Conservation (phyloP, 306 rosid species). For the Vigna radiata region DNA sequence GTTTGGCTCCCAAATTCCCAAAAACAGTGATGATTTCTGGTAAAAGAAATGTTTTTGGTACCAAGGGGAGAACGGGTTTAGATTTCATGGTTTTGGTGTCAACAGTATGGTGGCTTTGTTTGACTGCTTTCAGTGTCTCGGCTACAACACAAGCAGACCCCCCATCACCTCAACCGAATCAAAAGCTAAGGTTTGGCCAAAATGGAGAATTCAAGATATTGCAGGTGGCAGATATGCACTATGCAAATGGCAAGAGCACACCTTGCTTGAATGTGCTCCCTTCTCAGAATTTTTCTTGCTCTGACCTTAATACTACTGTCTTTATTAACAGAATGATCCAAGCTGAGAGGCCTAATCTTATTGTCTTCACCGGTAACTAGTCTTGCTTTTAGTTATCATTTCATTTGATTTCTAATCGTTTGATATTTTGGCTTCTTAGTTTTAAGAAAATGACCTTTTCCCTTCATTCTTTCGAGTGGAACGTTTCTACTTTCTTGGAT, state of each 20-base stretch:
- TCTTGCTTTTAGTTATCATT: not conserved
- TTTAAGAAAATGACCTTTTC: not conserved
- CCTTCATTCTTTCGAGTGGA: not conserved
- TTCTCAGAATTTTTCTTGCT: constrained; percentile 64
- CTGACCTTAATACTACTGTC: constrained; percentile 86
- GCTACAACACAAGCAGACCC: constrained; percentile 41
- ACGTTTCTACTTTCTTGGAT: constrained; percentile 4
- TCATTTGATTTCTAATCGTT: constrained; percentile 22
- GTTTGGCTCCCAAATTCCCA: not conserved
- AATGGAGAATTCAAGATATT: constrained; percentile 87
- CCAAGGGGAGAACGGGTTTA: constrained; percentile 35
- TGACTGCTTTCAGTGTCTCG: constrained; percentile 45
- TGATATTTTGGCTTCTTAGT: not conserved
- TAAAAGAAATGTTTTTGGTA: constrained; percentile 33
- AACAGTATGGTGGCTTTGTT: constrained; percentile 11
- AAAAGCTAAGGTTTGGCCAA: constrained; percentile 62
- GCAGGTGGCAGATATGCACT: constrained; percentile 99
- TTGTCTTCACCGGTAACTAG: constrained; percentile 83
- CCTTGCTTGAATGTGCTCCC: constrained; percentile 73
- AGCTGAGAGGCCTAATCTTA: constrained; percentile 93
- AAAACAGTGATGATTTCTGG: constrained; percentile 39
- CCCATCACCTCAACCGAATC: constrained; percentile 10
- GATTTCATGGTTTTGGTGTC: constrained; percentile 29
- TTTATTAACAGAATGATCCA: constrained; percentile 74
- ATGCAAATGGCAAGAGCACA: constrained; percentile 69